These are phyloP conservation scores for Astrephomene gubernaculifera DNA, from an alignment of 139 green algal species.

Conservation along the genomic window DNA sequence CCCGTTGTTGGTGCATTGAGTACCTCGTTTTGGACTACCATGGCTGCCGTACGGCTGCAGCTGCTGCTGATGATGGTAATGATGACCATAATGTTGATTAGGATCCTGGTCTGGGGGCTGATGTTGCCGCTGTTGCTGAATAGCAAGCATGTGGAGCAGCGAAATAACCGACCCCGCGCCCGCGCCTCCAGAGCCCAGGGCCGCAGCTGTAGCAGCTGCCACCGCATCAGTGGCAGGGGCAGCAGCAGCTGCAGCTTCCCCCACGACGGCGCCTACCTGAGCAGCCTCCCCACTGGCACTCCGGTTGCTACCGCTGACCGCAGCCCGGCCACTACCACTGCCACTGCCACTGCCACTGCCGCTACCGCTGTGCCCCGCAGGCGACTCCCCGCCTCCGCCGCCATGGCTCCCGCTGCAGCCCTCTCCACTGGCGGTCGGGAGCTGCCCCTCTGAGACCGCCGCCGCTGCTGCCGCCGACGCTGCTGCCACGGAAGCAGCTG, in stretches of 20 bases:
- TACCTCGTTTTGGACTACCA: too few relatives aligned
- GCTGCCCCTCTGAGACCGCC: not conserved
- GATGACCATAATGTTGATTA: not conserved
- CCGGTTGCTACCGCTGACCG: not conserved
- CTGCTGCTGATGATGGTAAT: not conserved
- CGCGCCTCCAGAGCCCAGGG: not conserved
- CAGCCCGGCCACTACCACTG: not conserved
- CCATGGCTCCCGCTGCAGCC: not conserved
- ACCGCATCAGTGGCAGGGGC: not conserved
- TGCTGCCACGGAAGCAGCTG: not conserved
- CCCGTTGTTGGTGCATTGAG: not conserved
- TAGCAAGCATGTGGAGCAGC: slow-evolving; percentile 27
- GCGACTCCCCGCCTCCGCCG: not conserved
- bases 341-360: not conserved
- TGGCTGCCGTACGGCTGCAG: not conserved
- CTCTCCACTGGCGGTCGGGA: not conserved
- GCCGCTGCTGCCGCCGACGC: not conserved
- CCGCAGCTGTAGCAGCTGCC: not conserved
- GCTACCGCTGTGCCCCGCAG: too few relatives aligned
- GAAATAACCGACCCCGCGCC: slow-evolving; percentile 22
- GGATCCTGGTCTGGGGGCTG: slow-evolving; percentile 1
- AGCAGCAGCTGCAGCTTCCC: not conserved
- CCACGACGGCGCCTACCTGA: not conserved
- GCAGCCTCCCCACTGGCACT: not conserved
- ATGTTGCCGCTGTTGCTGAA: slow-evolving; percentile 22